phyloP scores from a whole-genome alignment of 805 yeast genomes.

The Jamesozyma rosinii region DNA sequence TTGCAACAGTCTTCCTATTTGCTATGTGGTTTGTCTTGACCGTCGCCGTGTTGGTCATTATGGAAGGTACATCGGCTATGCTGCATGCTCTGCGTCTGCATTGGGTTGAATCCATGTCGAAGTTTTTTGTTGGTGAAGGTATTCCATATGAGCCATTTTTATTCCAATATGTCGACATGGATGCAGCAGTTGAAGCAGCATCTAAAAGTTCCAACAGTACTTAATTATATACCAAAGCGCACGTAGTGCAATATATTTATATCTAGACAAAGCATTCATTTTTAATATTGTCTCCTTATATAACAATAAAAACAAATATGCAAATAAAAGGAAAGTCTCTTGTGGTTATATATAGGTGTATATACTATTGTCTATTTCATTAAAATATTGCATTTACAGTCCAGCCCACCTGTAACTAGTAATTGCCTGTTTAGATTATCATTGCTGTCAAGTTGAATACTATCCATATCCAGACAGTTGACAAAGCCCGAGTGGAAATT shows the following conservation, averaged over 20 bases:
- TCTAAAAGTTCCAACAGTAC: neutral
- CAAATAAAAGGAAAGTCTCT: too few relatives aligned
- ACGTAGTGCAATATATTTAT: too few relatives aligned
- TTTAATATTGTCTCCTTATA: too few relatives aligned
- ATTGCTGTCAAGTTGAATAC: constrained; percentile 14
- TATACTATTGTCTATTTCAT: constrained; percentile 4
- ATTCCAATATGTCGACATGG: constrained; percentile 29
- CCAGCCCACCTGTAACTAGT: constrained; percentile 18
- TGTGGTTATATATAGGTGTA: neutral
- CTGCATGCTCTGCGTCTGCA: constrained; percentile 66
- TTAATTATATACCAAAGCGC: too few relatives aligned
- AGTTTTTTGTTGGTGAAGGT: constrained; percentile 73
- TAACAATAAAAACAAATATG: too few relatives aligned
- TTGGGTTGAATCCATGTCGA: constrained; percentile 79
- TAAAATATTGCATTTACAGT: constrained; percentile 18
- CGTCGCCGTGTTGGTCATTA: constrained; percentile 56
- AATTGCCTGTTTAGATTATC: constrained; percentile 11
- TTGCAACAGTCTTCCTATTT: constrained; percentile 52
- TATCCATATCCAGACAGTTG: constrained; percentile 37
- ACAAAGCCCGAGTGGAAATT: constrained; percentile 72
- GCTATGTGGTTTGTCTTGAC: constrained; percentile 71
- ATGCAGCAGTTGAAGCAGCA: constrained; percentile 6
- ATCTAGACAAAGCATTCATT: too few relatives aligned
- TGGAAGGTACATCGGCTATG: constrained; percentile 86
- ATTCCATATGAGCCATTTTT: constrained; percentile 55